phyloP scores from a whole-genome alignment of 441 rosid genomes.

The Croton setiger region DNA sequence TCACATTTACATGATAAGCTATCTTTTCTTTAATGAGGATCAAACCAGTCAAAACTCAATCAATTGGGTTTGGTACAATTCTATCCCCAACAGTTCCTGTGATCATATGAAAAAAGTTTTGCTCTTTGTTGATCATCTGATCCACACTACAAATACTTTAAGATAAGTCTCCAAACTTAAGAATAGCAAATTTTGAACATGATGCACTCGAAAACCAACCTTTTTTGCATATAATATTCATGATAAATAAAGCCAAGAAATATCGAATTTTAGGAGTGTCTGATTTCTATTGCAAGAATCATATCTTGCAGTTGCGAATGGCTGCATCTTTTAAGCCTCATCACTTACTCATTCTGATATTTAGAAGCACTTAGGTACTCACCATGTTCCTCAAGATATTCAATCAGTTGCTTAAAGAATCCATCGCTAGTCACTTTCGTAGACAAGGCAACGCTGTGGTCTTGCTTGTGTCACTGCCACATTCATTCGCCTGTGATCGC shows the following conservation, averaged over 20 bases:
- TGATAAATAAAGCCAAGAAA: neutral
- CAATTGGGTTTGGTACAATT: slow-evolving; percentile 7
- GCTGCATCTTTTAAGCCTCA: neutral
- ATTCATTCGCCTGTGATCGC: slow-evolving; percentile 87
- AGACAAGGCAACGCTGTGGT: slow-evolving; percentile 85
- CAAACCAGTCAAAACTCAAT: slow-evolving; percentile 8
- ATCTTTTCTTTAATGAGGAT: slow-evolving; percentile 7
- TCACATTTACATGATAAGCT: neutral
- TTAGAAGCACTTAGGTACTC: slow-evolving; percentile 94
- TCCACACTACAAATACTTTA: slow-evolving; percentile 1
- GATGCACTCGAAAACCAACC: neutral
- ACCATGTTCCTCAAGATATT: slow-evolving; percentile 87
- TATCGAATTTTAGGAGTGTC: no score
- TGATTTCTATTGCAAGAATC: neutral
- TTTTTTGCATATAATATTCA: neutral
- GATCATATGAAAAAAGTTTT: slow-evolving; percentile 3
- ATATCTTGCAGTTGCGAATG: neutral
- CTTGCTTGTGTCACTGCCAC: slow-evolving; percentile 95
- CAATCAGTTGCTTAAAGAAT: slow-evolving; percentile 75
- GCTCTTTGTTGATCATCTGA: neutral
- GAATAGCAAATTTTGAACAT: neutral
- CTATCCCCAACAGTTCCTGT: slow-evolving; percentile 20
- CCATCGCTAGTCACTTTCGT: slow-evolving; percentile 71
- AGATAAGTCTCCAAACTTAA: neutral
- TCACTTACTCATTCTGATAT: slow-evolving; percentile 38